phyloP scores from a whole-genome alignment of 1,284 basidiomycete species.

The Irpex sp. region DNA sequence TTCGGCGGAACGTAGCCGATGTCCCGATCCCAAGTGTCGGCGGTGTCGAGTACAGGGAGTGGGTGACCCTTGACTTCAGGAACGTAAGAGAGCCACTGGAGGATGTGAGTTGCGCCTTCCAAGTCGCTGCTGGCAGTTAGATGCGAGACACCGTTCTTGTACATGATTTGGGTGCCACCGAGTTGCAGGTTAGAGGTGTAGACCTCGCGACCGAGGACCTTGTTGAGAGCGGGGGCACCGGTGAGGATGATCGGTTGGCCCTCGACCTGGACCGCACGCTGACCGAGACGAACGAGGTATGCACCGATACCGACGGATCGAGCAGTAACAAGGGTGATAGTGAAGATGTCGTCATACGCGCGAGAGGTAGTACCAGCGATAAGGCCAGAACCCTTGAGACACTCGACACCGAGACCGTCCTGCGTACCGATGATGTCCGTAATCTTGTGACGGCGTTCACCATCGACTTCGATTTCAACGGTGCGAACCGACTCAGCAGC shows the following conservation, averaged over 20 bases:
- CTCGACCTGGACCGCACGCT: constrained; percentile 98
- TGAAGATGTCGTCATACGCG: constrained; percentile 99
- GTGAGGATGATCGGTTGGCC: constrained; percentile 99
- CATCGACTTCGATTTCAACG: constrained; percentile 81
- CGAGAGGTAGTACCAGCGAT: constrained; percentile 99
- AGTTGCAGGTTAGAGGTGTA: constrained; percentile 99
- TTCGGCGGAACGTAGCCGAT: constrained; percentile 92
- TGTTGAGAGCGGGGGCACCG: constrained; percentile 96
- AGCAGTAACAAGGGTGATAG: constrained; percentile 97
- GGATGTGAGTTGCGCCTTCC: constrained; percentile 89
- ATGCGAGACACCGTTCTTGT: constrained; percentile 99
- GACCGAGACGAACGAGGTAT: constrained; percentile 96
- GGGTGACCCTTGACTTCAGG: constrained; percentile 78
- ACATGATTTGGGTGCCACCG: constrained; percentile 99
- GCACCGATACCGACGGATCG: constrained; percentile 99
- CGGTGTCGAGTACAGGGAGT: constrained; percentile 70
- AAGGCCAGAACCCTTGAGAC: constrained; percentile 92
- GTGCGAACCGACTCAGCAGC: constrained; percentile 78
- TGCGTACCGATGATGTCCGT: constrained; percentile 96
- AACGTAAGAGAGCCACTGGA: constrained; percentile 95
- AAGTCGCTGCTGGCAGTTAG: constrained; percentile 93
- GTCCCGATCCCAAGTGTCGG: constrained; percentile 90
- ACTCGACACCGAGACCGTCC: constrained; percentile 98
- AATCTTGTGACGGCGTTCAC: constrained; percentile 89
- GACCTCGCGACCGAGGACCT: constrained; percentile 98